A percentile compares a stretch with the other conserved stretches of the same genome.
Evolutionary conservation across 306 rosid genomes (phyloP).

Genomic region (Oxytropis ochrocephala): DNA sequence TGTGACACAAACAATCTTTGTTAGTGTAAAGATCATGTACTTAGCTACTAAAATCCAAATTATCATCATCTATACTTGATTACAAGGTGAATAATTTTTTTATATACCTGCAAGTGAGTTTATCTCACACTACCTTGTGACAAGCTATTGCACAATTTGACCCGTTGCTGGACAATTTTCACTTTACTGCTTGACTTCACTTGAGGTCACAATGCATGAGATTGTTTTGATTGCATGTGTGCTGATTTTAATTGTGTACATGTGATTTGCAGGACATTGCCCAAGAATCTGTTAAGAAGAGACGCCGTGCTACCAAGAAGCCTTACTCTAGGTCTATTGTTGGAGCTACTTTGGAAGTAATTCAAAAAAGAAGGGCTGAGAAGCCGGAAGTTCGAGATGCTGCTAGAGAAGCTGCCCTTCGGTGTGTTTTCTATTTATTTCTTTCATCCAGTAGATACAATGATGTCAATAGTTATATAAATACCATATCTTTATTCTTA

Average conservation of each 20-base stretch:
- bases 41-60: not conserved
- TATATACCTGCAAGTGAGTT: not conserved
- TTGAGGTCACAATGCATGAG: not conserved
- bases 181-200: not conserved
- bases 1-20: not conserved
- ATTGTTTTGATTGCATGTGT: not conserved
- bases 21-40: not conserved
- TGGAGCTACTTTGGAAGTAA: constrained; percentile 24
- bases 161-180: not conserved
- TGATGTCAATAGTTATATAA: not conserved
- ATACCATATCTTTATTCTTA: not conserved
- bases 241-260: constrained; percentile 5
- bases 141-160: not conserved
- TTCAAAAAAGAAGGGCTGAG: constrained; percentile 12
- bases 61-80: not conserved
- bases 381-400: constrained; percentile 25
- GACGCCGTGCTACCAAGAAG: constrained; percentile 17
- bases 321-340: constrained; percentile 32
- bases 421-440: constrained; percentile 5
- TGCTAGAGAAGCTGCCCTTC: constrained; percentile 25
- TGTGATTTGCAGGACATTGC: constrained; percentile 44
- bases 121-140: not conserved
- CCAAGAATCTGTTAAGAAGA: constrained; percentile 32
- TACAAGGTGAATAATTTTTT: too few species aligned
- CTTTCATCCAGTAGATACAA: not conserved